These are phyloP conservation scores for Onygenales sp. DNA, from an alignment of 2,329 filamentous ascomycete genomes.

Conservation along the genomic window DNA sequence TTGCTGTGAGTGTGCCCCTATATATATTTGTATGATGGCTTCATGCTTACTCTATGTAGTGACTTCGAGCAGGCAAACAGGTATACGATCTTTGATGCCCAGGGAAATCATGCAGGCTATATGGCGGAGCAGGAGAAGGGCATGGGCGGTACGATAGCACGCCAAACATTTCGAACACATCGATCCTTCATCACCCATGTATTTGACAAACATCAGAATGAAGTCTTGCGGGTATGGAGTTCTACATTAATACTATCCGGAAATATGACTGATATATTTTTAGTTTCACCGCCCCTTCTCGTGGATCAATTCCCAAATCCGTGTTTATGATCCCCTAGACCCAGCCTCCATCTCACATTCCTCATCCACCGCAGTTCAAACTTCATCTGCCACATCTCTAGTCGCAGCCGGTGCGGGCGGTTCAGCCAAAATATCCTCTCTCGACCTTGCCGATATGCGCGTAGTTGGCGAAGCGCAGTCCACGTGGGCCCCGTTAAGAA, in stretches of 20 bases:
- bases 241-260: not conserved
- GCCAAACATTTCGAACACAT: conserved; percentile 54
- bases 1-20: conserved; percentile 35
- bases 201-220: conserved; percentile 51
- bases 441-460: conserved; percentile 49
- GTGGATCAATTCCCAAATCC: conserved; percentile 52
- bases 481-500: conserved; percentile 51
- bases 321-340: conserved; percentile 45
- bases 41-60: conserved; percentile 13
- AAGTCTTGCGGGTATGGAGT: conserved; percentile 43
- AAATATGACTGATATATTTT: conserved; percentile 7
- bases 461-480: conserved; percentile 56
- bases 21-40: not conserved
- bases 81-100: conserved; percentile 56
- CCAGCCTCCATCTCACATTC: conserved; percentile 23
- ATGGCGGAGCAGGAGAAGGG: conserved; percentile 56
- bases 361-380: conserved; percentile 35
- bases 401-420: conserved; percentile 29
- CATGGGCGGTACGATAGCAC: conserved; percentile 44
- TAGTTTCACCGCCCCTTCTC: conserved; percentile 54
- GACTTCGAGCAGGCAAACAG: conserved; percentile 59
- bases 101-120: conserved; percentile 54
- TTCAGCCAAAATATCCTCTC: conserved; percentile 43
- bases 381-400: conserved; percentile 33
- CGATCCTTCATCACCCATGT: conserved; percentile 56